Conservation (phyloP, 1,139 yeast species). For the Geotrichum reessii region DNA sequence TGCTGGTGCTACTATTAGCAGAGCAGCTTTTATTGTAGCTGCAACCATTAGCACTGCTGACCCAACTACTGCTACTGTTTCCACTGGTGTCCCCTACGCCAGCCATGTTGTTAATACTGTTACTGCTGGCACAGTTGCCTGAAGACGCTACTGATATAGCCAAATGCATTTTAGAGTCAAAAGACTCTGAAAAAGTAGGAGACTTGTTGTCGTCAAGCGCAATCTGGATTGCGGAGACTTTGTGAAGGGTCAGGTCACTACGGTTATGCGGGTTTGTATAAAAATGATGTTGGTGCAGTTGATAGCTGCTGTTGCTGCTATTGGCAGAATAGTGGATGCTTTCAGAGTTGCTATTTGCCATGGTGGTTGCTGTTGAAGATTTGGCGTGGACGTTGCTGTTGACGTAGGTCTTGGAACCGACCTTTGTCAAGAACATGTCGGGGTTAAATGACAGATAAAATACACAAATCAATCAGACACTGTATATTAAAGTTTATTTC, state of each 20-base stretch:
- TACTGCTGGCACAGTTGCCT: not conserved
- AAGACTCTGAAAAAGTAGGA: slow-evolving; percentile 17
- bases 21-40: not conserved
- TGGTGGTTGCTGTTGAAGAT: not conserved
- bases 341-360: not conserved
- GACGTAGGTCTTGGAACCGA: not conserved
- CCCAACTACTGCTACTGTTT: not conserved
- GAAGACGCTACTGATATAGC: not conserved
- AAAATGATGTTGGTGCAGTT: not conserved
- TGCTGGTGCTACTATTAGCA: not conserved
- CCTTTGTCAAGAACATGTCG: not conserved
- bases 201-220: slow-evolving; percentile 17
- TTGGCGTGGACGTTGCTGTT: not conserved
- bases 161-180: not conserved
- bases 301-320: not conserved
- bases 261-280: not conserved
- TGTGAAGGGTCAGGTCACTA: slow-evolving; percentile 11
- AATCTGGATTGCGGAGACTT: slow-evolving; percentile 15
- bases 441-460: not conserved
- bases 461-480: not conserved
- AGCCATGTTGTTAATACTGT: not conserved
- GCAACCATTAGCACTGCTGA: not conserved
- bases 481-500: not conserved
- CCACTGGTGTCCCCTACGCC: not conserved
- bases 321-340: not conserved